A percentile compares a stretch with the other conserved stretches of the same genome.
These are phyloP conservation scores for Populus tremula DNA, from an alignment of 345 rosid genomes.

Conservation along the genomic window DNA sequence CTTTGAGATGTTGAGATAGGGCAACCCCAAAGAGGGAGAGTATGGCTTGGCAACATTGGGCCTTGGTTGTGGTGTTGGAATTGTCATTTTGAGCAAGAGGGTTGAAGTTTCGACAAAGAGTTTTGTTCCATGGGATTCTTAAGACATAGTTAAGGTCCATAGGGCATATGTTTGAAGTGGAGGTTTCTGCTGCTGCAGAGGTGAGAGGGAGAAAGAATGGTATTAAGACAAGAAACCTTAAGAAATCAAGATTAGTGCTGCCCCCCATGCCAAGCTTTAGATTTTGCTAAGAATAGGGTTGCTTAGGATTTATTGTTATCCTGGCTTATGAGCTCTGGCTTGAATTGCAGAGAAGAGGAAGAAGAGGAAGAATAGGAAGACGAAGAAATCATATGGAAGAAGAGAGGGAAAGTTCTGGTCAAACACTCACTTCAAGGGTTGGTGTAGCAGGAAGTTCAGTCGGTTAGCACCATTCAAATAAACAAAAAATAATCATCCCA, in stretches of 20 bases:
- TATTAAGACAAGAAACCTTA: conserved; percentile 9
- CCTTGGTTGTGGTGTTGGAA: background rate
- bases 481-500: too few species aligned
- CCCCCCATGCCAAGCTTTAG: background rate
- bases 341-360: background rate
- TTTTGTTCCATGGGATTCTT: conserved; percentile 66
- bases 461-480: too few species aligned
- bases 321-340: background rate
- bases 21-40: conserved; percentile 58
- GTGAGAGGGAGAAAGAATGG: conserved; percentile 10
- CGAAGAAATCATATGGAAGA: background rate
- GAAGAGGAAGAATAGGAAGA: too few species aligned
- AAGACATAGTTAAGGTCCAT: conserved; percentile 56
- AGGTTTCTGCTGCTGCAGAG: background rate
- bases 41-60: conserved; percentile 51
- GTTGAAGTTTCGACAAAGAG: conserved; percentile 39
- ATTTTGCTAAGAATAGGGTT: background rate
- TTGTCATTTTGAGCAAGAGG: conserved; percentile 3
- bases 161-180: conserved; percentile 47
- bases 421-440: background rate
- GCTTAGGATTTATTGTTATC: background rate
- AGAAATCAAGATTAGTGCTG: background rate
- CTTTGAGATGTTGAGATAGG: conserved; percentile 53
- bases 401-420: background rate
- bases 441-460: background rate